Percentiles rank a stretch among this genome's conserved stretches.
These are phyloP conservation scores for Brasenia schreberi DNA, from an alignment of 164 flowering plant species.

Conservation along the genomic window DNA sequence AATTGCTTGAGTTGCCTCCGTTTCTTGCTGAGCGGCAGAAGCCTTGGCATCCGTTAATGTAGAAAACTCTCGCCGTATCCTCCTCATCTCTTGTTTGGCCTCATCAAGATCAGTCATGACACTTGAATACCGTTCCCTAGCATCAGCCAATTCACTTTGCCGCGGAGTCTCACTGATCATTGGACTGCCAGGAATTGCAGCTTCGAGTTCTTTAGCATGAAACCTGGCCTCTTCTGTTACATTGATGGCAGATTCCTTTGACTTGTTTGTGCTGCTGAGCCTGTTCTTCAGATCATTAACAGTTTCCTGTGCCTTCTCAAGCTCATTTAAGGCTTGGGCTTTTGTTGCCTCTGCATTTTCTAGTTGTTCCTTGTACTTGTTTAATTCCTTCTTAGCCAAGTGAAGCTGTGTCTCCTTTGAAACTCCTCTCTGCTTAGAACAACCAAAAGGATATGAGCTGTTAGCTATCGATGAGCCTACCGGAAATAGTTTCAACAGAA, in stretches of 20 bases:
- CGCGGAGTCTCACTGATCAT: constrained; percentile 19
- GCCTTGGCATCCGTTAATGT: constrained; percentile 40
- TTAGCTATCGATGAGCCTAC: neutral
- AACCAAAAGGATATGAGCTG: neutral
- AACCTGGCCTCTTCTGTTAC: constrained; percentile 46
- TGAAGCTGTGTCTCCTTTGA: constrained; percentile 85
- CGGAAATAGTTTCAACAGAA: too few species aligned
- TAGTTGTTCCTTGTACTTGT: constrained; percentile 63
- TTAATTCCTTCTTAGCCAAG: constrained; percentile 63
- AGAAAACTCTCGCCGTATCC: constrained; percentile 51
- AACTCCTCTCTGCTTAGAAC: constrained; percentile 45
- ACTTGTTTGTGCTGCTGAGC: constrained; percentile 37
- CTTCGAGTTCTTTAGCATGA: constrained; percentile 44
- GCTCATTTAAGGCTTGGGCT: constrained; percentile 57
- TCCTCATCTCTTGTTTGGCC: constrained; percentile 64
- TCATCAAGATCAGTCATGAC: constrained; percentile 51
- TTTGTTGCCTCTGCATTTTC: constrained; percentile 66
- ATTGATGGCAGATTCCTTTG: constrained; percentile 42
- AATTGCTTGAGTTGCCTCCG: constrained; percentile 43
- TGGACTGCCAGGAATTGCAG: constrained; percentile 15
- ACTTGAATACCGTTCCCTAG: constrained; percentile 38
- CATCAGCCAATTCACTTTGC: constrained; percentile 42
- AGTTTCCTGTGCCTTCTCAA: constrained; percentile 57
- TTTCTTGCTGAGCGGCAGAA: constrained; percentile 40
- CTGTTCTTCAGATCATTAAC: constrained; percentile 51